Base-by-base conservation (phyloP, 2,329 filamentous ascomycete genomes). In the Capronia americana region DNA sequence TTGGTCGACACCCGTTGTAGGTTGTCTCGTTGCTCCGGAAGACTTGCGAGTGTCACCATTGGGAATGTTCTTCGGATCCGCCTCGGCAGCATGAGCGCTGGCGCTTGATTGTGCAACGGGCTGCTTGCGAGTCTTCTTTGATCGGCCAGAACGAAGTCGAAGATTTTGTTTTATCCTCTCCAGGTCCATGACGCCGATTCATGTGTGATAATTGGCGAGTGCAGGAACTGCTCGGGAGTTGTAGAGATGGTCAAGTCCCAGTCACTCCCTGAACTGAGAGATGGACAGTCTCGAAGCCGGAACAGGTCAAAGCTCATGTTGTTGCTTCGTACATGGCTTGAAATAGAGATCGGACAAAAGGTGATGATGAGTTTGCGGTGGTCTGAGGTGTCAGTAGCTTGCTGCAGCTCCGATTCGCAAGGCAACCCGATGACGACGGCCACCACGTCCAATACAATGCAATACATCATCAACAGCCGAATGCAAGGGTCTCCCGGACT, bases 321-420 rank as follows among this genome's bases (percentile, higher is more conserved):
- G 23, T 12, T 28, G 5, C 5, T 24, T 28, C 24, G 10, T 8
- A n/a, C 23, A 30, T 30, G 12, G 28, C 44, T 24, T 30, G n/a
- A 30, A 24, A 24, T 24, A 23, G 34, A 41, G 38, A n/a, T n/a
- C 54, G 44, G 44, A 24, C 48, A 26, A 53, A 12, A 23, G 26
- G 57, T 24, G 53, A 34, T 30, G 34, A 20, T 23, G 58, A 41
- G 48, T 14, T 51, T 82, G 84, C 0, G 88, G 77, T 1, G 88
- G 91, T 70, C 81, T 91, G n/a, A 90, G 57, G 30, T 53, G 58
- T 61, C 48, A 61, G 46, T 41, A 26, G 58, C 48, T 24, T 24
- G 20, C 58, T 54, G 58, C 58, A 53, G 7, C 58, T 61, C 58
- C 58, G 58, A 61, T 61, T 61, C 58, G 58, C 58, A 48, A 51